Base-by-base conservation (phyloP, 2,329 filamentous ascomycete genomes). In the Fusarium tanahbumbuense region DNA sequence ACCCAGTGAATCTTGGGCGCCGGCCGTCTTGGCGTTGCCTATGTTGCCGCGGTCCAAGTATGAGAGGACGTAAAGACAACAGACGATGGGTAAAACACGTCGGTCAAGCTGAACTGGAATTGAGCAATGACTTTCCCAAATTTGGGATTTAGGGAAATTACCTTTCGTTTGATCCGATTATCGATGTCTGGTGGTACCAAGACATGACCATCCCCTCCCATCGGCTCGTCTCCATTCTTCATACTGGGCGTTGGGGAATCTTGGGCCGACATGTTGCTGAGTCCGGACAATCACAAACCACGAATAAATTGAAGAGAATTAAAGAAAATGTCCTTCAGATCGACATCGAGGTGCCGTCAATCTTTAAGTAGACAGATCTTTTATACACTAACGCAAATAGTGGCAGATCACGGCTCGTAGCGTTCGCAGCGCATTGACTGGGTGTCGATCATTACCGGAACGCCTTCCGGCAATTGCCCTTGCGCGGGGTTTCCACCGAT, bases 21-120 rank as follows among this genome's bases (percentile, higher is more conserved):
- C 71, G 0, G 71, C 71, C 0, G 67, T 62, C 13, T 73, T 73
- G 40, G 71, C 70, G 27, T 73, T 73, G 9, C 71, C 71, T 8
- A 73, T 71, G 16, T 73, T 73, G 8, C 71, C 71, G 0, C 71
- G 60, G 16, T 73, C 70, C 9, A 73, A 34, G 8, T 73, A 73
- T 3, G 71, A 73, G 0, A 72, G 28, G 12, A 73, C 52, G 23
- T 73, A 73, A 2, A 73, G 64, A 16, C 66, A 71, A 32, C 71
- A 73, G 2, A 73, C 52, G 5, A 73, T 40, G 1, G 71, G 71
- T 8, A 73, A 30, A 8, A 73, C 49, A 2, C 56, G 64, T 2
- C 56, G 61, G 27, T 73, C 71, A 5, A 73, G 69, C 71, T 72
- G 8, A 3, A 15, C 1, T 5, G 4, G 0, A 3, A 0, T 1